phyloP scores from a whole-genome alignment of 208 protist species.

The Herpetomonas samuelpessoai region DNA sequence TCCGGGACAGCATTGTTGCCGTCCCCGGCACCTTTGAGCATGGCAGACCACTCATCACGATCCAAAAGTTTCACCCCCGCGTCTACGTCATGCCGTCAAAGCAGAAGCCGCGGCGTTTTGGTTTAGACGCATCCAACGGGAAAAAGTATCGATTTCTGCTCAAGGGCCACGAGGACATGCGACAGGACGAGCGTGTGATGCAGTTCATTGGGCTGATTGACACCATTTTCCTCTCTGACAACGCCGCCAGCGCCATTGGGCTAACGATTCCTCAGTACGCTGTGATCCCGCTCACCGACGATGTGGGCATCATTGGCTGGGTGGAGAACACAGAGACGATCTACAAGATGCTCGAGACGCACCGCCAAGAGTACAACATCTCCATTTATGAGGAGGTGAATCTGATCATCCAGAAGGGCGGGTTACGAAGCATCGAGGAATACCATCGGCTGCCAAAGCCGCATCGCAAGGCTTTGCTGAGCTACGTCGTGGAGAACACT shows the following conservation, averaged over 20 bases:
- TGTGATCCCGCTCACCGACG: constrained; percentile 99
- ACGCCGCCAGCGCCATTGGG: constrained; percentile 76
- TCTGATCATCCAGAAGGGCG: constrained; percentile 71
- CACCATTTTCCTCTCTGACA: constrained; percentile 94
- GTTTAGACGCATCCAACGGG: constrained; percentile 95
- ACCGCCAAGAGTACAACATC: constrained; percentile 56
- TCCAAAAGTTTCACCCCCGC: constrained; percentile 90
- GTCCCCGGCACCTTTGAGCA: constrained; percentile 97
- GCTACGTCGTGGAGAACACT: constrained; percentile 93
- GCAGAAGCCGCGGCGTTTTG: constrained; percentile 98
- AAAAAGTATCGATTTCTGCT: constrained; percentile 97
- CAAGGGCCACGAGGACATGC: constrained; percentile 98
- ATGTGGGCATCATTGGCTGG: constrained; percentile 99
- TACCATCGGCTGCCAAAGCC: constrained; percentile 78
- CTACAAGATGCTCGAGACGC: constrained; percentile 88
- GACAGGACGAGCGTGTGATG: constrained; percentile 99
- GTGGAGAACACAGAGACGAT: constrained; percentile 98
- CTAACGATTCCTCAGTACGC: constrained; percentile 95
- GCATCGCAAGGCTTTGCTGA: constrained; percentile 85
- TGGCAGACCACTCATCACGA: constrained; percentile 91
- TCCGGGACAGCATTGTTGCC: constrained; percentile 95
- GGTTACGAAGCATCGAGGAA: constrained; percentile 74
- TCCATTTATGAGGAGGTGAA: constrained; percentile 89
- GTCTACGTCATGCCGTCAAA: constrained; percentile 99
- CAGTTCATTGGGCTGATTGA: constrained; percentile 99